Base-by-base conservation (phyloP, 2,329 filamentous ascomycete species). In the Colletotrichum musae region DNA sequence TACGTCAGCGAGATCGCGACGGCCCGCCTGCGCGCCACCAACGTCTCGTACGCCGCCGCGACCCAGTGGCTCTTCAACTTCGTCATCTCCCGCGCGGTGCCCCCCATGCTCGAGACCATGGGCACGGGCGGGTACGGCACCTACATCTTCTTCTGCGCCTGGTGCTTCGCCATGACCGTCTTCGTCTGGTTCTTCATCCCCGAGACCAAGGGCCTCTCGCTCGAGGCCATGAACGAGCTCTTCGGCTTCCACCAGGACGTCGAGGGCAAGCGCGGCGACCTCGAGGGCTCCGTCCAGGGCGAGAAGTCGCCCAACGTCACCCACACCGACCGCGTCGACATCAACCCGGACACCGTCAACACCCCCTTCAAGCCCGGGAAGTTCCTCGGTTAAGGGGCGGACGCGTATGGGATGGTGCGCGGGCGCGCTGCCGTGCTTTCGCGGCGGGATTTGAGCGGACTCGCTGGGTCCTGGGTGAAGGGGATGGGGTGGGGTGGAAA, bases 61-160 rank as follows among this genome's bases (percentile, higher is more conserved):
- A 90, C 87, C 1, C 88, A 91, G 74, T 90, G 88, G 88, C 75
- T 91, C 1, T 91, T 91, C 78, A 91, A 91, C 74, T 89, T 91
- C 65, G 88, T 90, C 16, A 87, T 92, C 61, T 88, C 89, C 10
- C 82, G 88, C 52, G 88, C 89, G 7, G 89, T 90, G 4, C 89
- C 89, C 0, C 87, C 86, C 69, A 92, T 92, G 90, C 80, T 92
- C 67, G 84, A 83, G 80, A 83, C 77, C 2, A 76, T 82, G 26
- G 80, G 80, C 4, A 9, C 82, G 77, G 81, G 72, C 80, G 54
- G 82, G 5, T 82, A 79, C 56, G 88, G 85, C 58, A 77, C 86
- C 12, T 71, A 79, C 39, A 82, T 84, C 70, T 79, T 83, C 26
- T 74, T 85, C 60, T 63, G 58, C 21, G 26, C 45, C 43, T 88